Evolutionary conservation across 805 yeast species (phyloP).

Genomic region (Zygosaccharomyces siamensis): DNA sequence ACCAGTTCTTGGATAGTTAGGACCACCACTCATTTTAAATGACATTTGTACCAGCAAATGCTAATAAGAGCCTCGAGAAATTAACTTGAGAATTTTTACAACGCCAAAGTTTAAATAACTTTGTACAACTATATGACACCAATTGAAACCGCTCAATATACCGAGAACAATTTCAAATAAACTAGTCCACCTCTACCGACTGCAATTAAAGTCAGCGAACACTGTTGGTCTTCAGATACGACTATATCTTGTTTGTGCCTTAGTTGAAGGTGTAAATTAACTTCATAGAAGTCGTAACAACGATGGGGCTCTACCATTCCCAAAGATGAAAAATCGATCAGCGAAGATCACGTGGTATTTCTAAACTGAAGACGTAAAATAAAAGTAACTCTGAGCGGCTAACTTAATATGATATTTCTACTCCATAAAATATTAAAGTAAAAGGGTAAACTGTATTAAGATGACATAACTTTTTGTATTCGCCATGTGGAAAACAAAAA

Average conservation of each 20-base stretch:
- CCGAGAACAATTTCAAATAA: not conserved
- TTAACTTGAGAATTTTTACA: not conserved
- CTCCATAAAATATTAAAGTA: not conserved
- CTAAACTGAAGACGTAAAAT: not conserved
- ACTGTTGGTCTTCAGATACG: not conserved
- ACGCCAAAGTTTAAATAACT: not conserved
- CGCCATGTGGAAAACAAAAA: no score
- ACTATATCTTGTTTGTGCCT: not conserved
- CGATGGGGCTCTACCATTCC: not conserved
- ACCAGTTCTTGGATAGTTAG: conserved; percentile 5
- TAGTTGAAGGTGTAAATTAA: not conserved
- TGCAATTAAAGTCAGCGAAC: not conserved
- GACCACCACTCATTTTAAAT: conserved; percentile 3
- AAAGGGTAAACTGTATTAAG: no score
- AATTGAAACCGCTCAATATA: conserved; percentile 1
- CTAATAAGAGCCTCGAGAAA: not conserved
- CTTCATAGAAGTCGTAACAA: conserved; percentile 1
- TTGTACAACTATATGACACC: not conserved
- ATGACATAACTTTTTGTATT: not conserved
- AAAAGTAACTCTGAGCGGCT: not conserved
- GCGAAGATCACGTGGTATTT: not conserved
- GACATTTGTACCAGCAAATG: conserved; percentile 12
- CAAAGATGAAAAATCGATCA: not conserved
- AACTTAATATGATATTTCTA: not conserved
- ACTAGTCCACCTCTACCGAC: conserved; percentile 1